These are phyloP conservation scores for Plasmodium berghei DNA, from an alignment of 169 alveolate genomes.

Conservation along the genomic window DNA sequence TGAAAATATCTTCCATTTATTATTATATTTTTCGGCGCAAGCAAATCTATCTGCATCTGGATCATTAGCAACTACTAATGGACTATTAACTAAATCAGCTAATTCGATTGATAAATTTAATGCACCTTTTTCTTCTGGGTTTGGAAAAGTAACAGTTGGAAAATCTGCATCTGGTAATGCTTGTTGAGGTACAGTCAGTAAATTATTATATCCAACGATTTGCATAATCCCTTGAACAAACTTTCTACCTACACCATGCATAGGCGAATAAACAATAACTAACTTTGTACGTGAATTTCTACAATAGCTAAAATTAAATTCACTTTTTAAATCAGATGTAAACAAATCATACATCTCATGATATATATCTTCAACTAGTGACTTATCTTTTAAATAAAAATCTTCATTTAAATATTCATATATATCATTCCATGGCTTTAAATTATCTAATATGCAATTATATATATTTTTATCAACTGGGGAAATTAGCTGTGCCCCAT, in stretches of 20 bases:
- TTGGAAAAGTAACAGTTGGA: conserved; percentile 88
- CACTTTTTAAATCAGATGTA: conserved; percentile 77
- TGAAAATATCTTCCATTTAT: conserved; percentile 80
- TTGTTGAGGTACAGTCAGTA: conserved; percentile 80
- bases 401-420: conserved; percentile 74
- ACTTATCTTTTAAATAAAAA: conserved; percentile 77
- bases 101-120: conserved; percentile 80
- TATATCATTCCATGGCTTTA: conserved; percentile 79
- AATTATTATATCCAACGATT: conserved; percentile 82
- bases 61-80: conserved; percentile 87
- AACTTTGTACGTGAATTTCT: conserved; percentile 77
- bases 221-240: conserved; percentile 79
- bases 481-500: conserved; percentile 89
- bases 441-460: conserved; percentile 77
- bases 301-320: conserved; percentile 75
- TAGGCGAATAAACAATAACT: conserved; percentile 87
- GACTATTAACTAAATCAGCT: conserved; percentile 82
- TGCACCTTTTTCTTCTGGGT: conserved; percentile 88
- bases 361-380: conserved; percentile 79
- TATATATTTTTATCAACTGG: conserved; percentile 84
- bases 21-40: conserved; percentile 86
- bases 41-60: conserved; percentile 92
- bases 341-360: conserved; percentile 78
- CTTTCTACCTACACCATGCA: conserved; percentile 90
- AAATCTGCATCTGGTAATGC: conserved; percentile 87